These are phyloP conservation scores for Terfezia boudieri DNA, from an alignment of 495 filamentous ascomycete genomes.

Conservation along the genomic window DNA sequence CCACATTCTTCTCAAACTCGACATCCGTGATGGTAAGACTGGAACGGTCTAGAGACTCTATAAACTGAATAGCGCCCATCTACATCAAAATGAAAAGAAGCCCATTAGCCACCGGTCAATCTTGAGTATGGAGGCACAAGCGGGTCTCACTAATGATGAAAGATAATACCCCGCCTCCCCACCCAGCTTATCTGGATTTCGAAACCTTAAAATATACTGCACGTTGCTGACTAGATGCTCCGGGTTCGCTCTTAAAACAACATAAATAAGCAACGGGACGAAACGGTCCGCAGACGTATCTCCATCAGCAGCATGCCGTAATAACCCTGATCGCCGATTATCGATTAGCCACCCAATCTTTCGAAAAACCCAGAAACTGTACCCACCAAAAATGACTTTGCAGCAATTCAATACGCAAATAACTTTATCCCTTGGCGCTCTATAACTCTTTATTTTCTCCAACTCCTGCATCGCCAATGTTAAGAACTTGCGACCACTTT, in stretches of 20 bases:
- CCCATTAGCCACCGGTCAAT: conserved; percentile 1
- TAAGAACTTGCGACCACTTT: conserved; percentile 69
- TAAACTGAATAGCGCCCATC: conserved; percentile 92
- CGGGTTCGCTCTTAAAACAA: conserved; percentile 81
- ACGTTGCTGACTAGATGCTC: conserved; percentile 93
- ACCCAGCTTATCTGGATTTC: conserved; percentile 88
- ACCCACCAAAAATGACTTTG: conserved; percentile 91
- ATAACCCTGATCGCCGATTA: conserved; percentile 32
- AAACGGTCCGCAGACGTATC: conserved; percentile 94
- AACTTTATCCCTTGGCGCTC: conserved; percentile 89
- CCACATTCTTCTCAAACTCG: conserved; percentile 87
- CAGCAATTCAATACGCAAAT: conserved; percentile 97
- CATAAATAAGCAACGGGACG: conserved; percentile 85
- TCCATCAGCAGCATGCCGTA: conserved; percentile 71
- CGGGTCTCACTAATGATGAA: conserved; percentile 55
- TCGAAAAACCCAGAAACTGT: not conserved
- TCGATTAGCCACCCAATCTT: not conserved
- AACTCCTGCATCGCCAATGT: conserved; percentile 77
- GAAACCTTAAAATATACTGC: conserved; percentile 90
- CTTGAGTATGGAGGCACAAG: not conserved
- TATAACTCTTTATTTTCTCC: conserved; percentile 83
- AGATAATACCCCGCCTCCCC: conserved; percentile 97
- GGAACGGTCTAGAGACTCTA: conserved; percentile 87
- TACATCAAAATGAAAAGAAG: conserved; percentile 14
- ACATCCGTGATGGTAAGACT: conserved; percentile 81